Percentiles rank a stretch among this genome's conserved stretches.
phyloP scores from a whole-genome alignment of 352 stramenopile species.

The Pythium sukuiense region DNA sequence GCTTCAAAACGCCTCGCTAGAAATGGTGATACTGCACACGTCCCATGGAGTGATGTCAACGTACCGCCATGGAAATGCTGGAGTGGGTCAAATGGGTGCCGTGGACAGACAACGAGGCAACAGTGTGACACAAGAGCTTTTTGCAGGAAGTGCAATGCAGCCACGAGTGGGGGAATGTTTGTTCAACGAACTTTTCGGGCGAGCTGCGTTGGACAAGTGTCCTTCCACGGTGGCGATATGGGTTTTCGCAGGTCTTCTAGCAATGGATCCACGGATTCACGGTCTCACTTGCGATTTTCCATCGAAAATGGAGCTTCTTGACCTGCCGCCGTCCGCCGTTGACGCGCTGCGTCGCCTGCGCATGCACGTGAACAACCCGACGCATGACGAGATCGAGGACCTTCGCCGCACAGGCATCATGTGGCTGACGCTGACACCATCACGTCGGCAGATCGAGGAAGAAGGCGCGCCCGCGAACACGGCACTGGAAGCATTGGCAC shows the following conservation, averaged over 20 bases:
- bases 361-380: not conserved
- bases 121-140: too few species aligned
- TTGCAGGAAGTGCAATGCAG: too few species aligned
- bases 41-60: too few species aligned
- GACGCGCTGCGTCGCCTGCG: not conserved
- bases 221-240: not conserved
- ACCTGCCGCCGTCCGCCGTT: not conserved
- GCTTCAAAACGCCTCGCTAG: too few species aligned
- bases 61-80: too few species aligned
- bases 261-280: not conserved
- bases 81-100: too few species aligned
- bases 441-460: not conserved
- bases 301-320: not conserved
- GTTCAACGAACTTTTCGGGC: too few species aligned
- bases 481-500: not conserved
- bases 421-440: not conserved
- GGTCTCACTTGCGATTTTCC: not conserved
- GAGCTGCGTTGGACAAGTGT: not conserved
- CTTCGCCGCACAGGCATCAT: not conserved
- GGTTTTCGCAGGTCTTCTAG: not conserved
- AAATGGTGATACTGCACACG: too few species aligned
- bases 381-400: not conserved
- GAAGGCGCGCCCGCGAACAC: not conserved
- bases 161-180: too few species aligned
- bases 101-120: too few species aligned